Conservation (phyloP, 768 basidiomycete species). For the Boletus bicolor region DNA sequence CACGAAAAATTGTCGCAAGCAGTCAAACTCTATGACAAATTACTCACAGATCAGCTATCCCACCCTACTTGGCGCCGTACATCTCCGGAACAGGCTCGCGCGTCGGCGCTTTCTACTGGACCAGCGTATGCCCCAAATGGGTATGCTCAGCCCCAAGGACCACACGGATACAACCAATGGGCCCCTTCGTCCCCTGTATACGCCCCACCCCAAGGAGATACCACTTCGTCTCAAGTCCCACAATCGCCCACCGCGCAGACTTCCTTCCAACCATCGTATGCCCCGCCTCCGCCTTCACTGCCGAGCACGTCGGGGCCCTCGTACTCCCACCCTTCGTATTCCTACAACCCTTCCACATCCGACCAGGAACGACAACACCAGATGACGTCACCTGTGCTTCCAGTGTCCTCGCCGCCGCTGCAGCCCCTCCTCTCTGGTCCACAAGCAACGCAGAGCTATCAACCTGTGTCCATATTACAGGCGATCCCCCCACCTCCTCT, state of each 20-base stretch:
- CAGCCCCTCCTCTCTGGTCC: conserved; percentile 11
- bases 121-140: conserved; percentile 18
- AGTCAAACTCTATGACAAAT: conserved; percentile 85
- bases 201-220: conserved; percentile 21
- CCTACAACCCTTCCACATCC: conserved; percentile 6
- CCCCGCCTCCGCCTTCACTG: conserved; percentile 20
- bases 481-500: conserved; percentile 4
- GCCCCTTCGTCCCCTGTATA: conserved; percentile 20
- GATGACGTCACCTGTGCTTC: conserved; percentile 7
- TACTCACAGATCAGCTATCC: conserved; percentile 80
- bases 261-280: conserved; percentile 29
- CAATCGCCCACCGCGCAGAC: conserved; percentile 29
- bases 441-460: conserved; percentile 16
- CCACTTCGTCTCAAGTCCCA: conserved; percentile 21
- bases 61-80: conserved; percentile 60
- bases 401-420: conserved; percentile 5
- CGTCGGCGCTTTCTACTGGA: conserved; percentile 29
- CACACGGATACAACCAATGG: conserved; percentile 34
- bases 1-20: conserved; percentile 91
- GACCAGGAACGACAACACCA: conserved; percentile 16
- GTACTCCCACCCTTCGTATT: conserved; percentile 14
- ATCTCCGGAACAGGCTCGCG: conserved; percentile 18
- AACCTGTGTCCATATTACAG: conserved; percentile 22
- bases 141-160: conserved; percentile 32
- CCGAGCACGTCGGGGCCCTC: conserved; percentile 12